Conservation (phyloP, 2,329 filamentous ascomycete species). For the Ascochyta pisi region DNA sequence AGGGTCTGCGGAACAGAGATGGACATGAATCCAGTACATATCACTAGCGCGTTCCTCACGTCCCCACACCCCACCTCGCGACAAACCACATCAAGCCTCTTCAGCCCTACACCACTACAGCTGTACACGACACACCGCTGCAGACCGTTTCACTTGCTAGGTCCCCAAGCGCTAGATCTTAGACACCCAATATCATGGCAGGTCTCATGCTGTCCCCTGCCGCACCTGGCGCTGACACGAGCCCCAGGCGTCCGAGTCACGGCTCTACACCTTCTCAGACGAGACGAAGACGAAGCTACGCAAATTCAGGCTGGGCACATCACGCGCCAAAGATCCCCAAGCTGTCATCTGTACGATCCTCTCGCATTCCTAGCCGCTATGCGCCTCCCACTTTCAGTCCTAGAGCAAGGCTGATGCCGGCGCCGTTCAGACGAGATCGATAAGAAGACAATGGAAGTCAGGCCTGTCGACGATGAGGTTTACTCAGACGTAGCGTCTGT, state of each 20-base stretch:
- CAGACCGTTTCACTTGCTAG: not conserved
- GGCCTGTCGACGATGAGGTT: conserved; percentile 78
- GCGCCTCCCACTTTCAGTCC: not conserved
- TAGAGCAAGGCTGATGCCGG: conserved; percentile 37
- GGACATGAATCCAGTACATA: conserved; percentile 7
- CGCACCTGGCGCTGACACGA: conserved; percentile 12
- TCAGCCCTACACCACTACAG: conserved; percentile 27
- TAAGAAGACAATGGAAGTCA: conserved; percentile 87
- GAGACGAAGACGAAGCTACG: conserved; percentile 89
- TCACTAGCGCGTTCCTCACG: conserved; percentile 20
- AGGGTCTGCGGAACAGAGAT: conserved; percentile 20
- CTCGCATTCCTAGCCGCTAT: conserved; percentile 8
- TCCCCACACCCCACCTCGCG: conserved; percentile 15
- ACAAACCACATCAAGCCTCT: conserved; percentile 20
- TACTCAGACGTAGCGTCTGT: conserved; percentile 84
- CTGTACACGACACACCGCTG: conserved; percentile 11
- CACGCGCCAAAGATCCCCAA: conserved; percentile 82
- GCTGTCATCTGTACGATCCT: conserved; percentile 84
- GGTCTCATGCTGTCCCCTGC: conserved; percentile 9
- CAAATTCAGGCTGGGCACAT: conserved; percentile 93
- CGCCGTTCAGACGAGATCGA: conserved; percentile 79
- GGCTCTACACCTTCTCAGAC: conserved; percentile 89
- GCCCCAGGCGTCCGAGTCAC: conserved; percentile 73
- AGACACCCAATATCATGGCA: conserved; percentile 25
- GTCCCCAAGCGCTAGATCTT: not conserved